Evolutionary conservation across 768 basidiomycete genomes (phyloP), one percentile per base, ranked within the genome.

Genomic region (Ramaria rubella): DNA sequence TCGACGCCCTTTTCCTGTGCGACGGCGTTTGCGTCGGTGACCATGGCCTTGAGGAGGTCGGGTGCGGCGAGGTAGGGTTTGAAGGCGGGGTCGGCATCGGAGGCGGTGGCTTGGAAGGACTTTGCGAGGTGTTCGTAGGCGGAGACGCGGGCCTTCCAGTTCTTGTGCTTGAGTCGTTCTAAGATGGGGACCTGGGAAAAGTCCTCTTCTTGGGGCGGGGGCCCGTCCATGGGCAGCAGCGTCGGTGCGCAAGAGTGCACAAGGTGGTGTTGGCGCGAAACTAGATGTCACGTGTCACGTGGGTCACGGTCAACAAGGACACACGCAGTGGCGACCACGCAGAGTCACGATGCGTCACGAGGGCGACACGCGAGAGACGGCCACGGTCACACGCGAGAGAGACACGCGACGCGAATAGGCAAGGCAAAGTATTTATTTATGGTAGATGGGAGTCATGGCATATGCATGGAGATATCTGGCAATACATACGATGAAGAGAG

Each of bases 1-100:
- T 97, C 95, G 5, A 98, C 81, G 30, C 90, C 96, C 68, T 95
- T 97, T 76, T 99, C 96, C 71, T 99, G 96, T 11, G 95, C 94
- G 29, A 97, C 95, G 26, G 88, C 96, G 70, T 98, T 98, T 1
- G 93, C 76, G 65, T 99, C 96, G 3, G 84, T 85, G 33, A 76
- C 90, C 64, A 94, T 84, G 72, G 87, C 93, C 80, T 87, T 92
- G 62, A 94, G 79, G 27, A 86, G 72, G 67, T 87, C 85, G 29
- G 83, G 73, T 63, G 86, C 86, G 70, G 81, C 83, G 59, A 89
- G 67, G 70, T 93, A 98, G 12, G 91, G 90, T 64, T 83, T 85
- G 77, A 99, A 98, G 26, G 88, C 89, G 48, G 93, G 91, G 77
- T 97, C 95, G 62, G 83, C 82, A 68, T 98, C 95, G 48, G 92